phyloP scores from a whole-genome alignment of 768 basidiomycete genomes.

The Leccinum pellstonianum region DNA sequence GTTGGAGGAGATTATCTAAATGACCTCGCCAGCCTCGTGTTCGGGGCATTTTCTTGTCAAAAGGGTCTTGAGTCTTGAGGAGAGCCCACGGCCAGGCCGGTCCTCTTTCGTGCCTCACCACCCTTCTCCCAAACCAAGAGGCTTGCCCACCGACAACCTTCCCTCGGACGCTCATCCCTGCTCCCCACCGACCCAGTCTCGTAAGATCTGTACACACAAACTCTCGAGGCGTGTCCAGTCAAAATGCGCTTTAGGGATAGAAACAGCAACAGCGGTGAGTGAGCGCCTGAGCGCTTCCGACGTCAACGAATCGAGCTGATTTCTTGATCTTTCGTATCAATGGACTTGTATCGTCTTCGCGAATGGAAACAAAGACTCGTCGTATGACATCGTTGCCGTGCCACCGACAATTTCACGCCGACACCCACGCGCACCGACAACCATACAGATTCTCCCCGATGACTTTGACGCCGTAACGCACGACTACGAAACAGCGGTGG shows the following conservation, averaged over 20 bases:
- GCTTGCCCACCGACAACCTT: background rate
- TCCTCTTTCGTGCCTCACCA: background rate
- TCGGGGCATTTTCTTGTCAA: slow-evolving; percentile 19
- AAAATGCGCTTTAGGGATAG: slow-evolving; percentile 27
- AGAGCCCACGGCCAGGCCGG: background rate
- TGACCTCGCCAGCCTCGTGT: slow-evolving; percentile 27
- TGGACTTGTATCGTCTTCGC: background rate
- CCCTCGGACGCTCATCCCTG: background rate
- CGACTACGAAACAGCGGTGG: slow-evolving; percentile 28
- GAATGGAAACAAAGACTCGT: slow-evolving; percentile 27
- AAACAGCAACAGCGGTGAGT: slow-evolving; percentile 32
- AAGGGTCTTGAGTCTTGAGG: slow-evolving; percentile 14
- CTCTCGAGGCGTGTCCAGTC: background rate
- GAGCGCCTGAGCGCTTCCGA: background rate
- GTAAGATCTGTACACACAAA: background rate
- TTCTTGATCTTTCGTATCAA: slow-evolving; percentile 16
- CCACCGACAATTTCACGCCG: slow-evolving; percentile 17
- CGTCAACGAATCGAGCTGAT: slow-evolving; percentile 9
- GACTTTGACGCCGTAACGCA: slow-evolving; percentile 32
- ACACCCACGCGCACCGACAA: slow-evolving; percentile 32
- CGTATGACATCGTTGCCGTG: slow-evolving; percentile 31
- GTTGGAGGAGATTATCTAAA: slow-evolving; percentile 29
- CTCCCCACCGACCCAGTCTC: background rate
- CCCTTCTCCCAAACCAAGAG: background rate
- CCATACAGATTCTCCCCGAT: slow-evolving; percentile 31